Base-by-base conservation (phyloP, 139 green algal species). In the Tetradesmus obliquus region DNA sequence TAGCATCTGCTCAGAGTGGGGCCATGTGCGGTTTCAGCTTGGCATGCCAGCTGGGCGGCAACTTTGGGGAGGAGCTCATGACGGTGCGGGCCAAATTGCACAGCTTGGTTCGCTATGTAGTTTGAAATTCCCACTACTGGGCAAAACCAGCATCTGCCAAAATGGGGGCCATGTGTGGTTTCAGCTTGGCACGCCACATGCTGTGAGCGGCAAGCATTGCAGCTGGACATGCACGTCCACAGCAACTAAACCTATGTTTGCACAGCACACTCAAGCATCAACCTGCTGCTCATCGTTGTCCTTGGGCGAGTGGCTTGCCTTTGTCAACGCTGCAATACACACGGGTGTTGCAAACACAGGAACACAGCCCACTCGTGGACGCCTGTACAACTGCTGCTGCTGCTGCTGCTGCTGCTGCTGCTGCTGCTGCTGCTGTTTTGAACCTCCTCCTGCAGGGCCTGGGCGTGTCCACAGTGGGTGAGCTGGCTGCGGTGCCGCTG, bases 61-160 rank as follows among this genome's bases (percentile, higher is more conserved):
- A 98, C 90, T 96, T 97, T 92, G 97, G 97, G 0, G 93, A 96
- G 82, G 82, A 95, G 88, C 72, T 97, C 79, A 19, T 74, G 82
- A 9, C 22, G 83, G 32, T 80, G 57, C 5, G 74, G 9, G 60
- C 32, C 32, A 45, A 8, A 9, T 9, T 62, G 32, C 71, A 7
- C 8, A 17, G 69, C 6, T 90, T 82, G 55, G 60, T 84, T 72
- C 12, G 10, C 12, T 72, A 13, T 72, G 12, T 72, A 13, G 10
- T 72, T 71, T 13, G 1, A 13, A 72, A 10, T 0, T 13, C 32
- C 32, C 32, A 45, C 32, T 45, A 45, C 32, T 45, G 32, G 32
- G 32, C 32, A 72, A 72, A 19, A 13, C 60, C 12, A 13, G 60
- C 60, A 72, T 19, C 10, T 72, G 32, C 9, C 6, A 8, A 79